These are phyloP conservation scores for Monilinia laxa DNA, from an alignment of 2,329 filamentous ascomycete species.

Conservation along the genomic window DNA sequence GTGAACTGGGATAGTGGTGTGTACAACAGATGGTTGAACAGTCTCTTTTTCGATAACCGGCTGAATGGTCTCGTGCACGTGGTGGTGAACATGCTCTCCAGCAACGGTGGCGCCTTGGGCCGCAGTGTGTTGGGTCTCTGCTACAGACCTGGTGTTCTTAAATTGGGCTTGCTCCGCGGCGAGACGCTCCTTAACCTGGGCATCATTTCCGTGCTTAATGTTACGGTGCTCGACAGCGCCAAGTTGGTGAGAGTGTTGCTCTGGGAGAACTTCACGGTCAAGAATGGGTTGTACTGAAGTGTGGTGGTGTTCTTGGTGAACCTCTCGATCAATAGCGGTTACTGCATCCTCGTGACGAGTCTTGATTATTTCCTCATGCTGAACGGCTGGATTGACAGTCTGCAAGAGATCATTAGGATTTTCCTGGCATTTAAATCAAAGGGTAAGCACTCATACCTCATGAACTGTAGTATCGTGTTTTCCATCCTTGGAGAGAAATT, in stretches of 20 bases:
- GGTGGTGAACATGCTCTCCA: slow-evolving; percentile 65
- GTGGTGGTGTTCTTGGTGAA: slow-evolving; percentile 72
- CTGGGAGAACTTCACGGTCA: slow-evolving; percentile 55
- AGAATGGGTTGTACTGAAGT: slow-evolving; percentile 65
- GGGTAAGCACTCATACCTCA: slow-evolving; percentile 44
- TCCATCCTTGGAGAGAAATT: slow-evolving; percentile 60
- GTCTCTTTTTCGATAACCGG: slow-evolving; percentile 70
- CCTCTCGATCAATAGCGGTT: slow-evolving; percentile 64
- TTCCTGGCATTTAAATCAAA: background rate
- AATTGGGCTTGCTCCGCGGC: slow-evolving; percentile 55
- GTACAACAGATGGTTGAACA: slow-evolving; percentile 64
- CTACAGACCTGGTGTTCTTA: slow-evolving; percentile 49
- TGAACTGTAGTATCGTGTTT: slow-evolving; percentile 71
- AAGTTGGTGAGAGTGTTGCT: slow-evolving; percentile 62
- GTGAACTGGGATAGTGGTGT: slow-evolving; percentile 71
- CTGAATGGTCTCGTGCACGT: slow-evolving; percentile 53
- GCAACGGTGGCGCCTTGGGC: slow-evolving; percentile 50
- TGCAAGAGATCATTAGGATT: slow-evolving; percentile 23
- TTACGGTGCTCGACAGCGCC: slow-evolving; percentile 59
- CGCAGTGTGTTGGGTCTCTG: slow-evolving; percentile 51
- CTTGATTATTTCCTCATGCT: slow-evolving; percentile 59
- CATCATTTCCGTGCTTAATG: slow-evolving; percentile 59
- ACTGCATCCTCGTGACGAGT: slow-evolving; percentile 61
- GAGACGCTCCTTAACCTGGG: slow-evolving; percentile 48
- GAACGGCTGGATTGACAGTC: slow-evolving; percentile 58